Conservation (phyloP, 495 filamentous ascomycete species). For the Penicillium salamii region DNA sequence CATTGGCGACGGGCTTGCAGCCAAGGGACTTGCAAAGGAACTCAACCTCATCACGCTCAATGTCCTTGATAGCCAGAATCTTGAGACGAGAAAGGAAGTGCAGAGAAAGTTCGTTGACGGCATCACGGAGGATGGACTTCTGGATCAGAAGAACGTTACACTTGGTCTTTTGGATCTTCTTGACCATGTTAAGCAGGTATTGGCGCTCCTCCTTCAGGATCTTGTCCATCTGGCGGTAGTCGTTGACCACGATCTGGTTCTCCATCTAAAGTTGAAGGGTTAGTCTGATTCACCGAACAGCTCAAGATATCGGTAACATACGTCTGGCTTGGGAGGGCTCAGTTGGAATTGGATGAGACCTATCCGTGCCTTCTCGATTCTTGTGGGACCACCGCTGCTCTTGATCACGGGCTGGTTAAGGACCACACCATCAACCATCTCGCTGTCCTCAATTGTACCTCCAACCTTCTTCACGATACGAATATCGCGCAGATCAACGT, state of each 20-base stretch:
- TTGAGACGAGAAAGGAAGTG: constrained; percentile 97
- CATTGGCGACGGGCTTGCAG: constrained; percentile 98
- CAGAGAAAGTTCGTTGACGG: constrained; percentile 93
- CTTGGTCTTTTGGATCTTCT: constrained; percentile 99
- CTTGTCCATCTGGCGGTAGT: constrained; percentile 99
- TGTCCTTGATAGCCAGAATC: constrained; percentile 93
- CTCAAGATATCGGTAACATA: constrained; percentile 41
- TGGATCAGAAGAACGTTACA: constrained; percentile 98
- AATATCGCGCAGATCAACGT: constrained; percentile 94
- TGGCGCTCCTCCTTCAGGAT: constrained; percentile 98
- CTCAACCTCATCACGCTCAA: constrained; percentile 97
- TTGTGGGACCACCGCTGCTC: constrained; percentile 82
- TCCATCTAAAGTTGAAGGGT: constrained; percentile 68
- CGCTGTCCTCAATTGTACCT: constrained; percentile 96
- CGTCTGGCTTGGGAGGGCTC: constrained; percentile 95
- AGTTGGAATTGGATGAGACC: constrained; percentile 98
- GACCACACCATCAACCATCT: constrained; percentile 93
- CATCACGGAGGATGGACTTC: constrained; percentile 96
- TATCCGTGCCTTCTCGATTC: constrained; percentile 97
- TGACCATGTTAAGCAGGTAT: constrained; percentile 96
- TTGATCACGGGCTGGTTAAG: constrained; percentile 92
- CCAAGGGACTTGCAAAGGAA: constrained; percentile 98
- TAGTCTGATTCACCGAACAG: neutral
- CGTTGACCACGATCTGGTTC: constrained; percentile 97
- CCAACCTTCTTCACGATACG: constrained; percentile 97